A percentile compares a stretch with the other conserved stretches of the same genome.
phyloP scores from a whole-genome alignment of 108 stramenopile genomes.

The Skeletonema menzelii region DNA sequence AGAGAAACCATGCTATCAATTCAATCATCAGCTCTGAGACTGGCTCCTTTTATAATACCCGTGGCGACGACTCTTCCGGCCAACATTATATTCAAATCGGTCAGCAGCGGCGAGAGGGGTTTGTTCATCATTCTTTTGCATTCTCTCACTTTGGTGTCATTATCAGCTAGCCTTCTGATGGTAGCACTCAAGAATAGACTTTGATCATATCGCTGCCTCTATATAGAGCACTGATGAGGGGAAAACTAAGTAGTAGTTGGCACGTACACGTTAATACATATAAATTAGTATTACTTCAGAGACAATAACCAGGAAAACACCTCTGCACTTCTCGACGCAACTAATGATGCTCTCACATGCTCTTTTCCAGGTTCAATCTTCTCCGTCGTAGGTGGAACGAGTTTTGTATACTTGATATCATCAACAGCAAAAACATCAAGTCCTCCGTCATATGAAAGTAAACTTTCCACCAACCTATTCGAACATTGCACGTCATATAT shows the following conservation, averaged over 20 bases:
- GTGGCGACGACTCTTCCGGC: no score
- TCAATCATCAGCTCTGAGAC: no score
- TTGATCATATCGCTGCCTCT: no score
- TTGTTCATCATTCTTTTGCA: no score
- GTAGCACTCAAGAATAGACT: neutral
- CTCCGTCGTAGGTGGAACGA: slow-evolving; percentile 12
- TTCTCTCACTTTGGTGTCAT: no score
- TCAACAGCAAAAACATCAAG: slow-evolving; percentile 33
- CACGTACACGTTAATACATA: neutral
- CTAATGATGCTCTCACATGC: slow-evolving; percentile 37
- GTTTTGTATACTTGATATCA: slow-evolving; percentile 39
- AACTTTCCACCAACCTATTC: slow-evolving; percentile 35
- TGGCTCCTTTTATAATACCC: no score
- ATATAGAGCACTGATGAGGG: no score
- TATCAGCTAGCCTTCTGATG: no score
- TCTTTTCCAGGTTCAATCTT: slow-evolving; percentile 10
- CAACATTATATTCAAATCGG: no score
- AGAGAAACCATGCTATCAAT: no score
- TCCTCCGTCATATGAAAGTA: slow-evolving; percentile 23
- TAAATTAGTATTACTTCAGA: neutral
- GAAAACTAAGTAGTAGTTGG: no score
- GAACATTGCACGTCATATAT: slow-evolving; percentile 42
- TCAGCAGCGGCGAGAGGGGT: no score
- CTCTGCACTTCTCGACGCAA: slow-evolving; percentile 27
- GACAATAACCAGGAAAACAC: slow-evolving; percentile 38